phyloP scores from a whole-genome alignment of 306 rosid species.

The Gynostemma pentaphyllum region DNA sequence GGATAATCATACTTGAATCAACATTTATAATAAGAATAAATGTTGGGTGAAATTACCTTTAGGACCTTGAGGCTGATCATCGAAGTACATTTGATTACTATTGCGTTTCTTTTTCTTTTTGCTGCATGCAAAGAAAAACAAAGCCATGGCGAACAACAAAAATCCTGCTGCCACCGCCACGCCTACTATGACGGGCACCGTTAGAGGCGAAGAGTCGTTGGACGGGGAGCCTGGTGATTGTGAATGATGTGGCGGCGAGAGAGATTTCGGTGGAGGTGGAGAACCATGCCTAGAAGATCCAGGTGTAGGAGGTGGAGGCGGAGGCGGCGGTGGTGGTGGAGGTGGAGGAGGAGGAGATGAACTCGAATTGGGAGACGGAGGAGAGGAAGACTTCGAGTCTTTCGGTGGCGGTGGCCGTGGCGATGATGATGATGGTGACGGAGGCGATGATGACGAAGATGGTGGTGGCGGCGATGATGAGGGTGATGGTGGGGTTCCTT shows the following conservation, averaged over 20 bases:
- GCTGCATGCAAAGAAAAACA: constrained; percentile 14
- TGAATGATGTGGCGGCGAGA: constrained; percentile 11
- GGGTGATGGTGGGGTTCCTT: no score
- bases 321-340: constrained; percentile 10
- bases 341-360: constrained; percentile 8
- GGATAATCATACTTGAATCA: no score
- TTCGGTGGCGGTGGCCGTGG: constrained; percentile 14
- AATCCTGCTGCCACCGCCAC: constrained; percentile 37
- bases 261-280: constrained; percentile 17
- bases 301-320: background rate
- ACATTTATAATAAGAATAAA: no score
- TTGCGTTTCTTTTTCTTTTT: constrained; percentile 33
- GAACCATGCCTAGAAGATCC: constrained; percentile 9
- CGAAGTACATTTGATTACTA: constrained; percentile 14
- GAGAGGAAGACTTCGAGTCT: background rate
- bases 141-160: constrained; percentile 23
- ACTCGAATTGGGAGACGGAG: constrained; percentile 9
- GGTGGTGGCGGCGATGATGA: background rate
- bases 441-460: background rate
- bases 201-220: background rate
- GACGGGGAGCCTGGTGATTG: background rate
- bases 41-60: constrained; percentile 27
- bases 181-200: constrained; percentile 30
- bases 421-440: background rate
- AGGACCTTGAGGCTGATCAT: constrained; percentile 4